A percentile compares a stretch with the other conserved stretches of the same genome.
Conservation (phyloP, 2,329 filamentous ascomycete species). For the Aureobasidium sp. region DNA sequence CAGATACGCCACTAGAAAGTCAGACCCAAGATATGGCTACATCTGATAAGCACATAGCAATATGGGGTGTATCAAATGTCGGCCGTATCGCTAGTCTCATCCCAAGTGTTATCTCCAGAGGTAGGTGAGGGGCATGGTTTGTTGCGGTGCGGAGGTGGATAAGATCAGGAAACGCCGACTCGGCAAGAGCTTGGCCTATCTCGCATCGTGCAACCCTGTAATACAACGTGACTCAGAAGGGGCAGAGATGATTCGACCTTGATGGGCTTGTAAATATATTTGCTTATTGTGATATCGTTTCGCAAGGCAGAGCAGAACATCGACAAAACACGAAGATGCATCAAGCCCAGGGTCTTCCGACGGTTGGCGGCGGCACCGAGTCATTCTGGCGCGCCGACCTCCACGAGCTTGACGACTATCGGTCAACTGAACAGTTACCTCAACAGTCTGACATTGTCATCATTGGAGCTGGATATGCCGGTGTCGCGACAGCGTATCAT, state of each 20-base stretch:
- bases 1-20: neutral
- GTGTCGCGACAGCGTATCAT: conserved; percentile 32
- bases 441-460: conserved; percentile 57
- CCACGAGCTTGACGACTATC: conserved; percentile 47
- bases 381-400: conserved; percentile 40
- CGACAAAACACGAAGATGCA: neutral
- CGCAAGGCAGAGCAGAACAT: neutral
- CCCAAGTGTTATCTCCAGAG: no score
- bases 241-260: neutral
- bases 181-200: neutral
- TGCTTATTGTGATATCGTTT: neutral
- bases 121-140: no score
- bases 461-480: conserved; percentile 66
- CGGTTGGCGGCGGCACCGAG: neutral
- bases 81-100: neutral
- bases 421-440: conserved; percentile 57
- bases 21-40: neutral
- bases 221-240: neutral
- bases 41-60: no score
- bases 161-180: neutral
- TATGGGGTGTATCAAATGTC: neutral
- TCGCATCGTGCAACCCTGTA: neutral
- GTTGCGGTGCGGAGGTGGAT: neutral
- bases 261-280: neutral
- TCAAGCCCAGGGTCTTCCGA: conserved; percentile 5